Base-by-base conservation (phyloP, 2,329 filamentous ascomycete species). In the Elsinoe fawcettii region DNA sequence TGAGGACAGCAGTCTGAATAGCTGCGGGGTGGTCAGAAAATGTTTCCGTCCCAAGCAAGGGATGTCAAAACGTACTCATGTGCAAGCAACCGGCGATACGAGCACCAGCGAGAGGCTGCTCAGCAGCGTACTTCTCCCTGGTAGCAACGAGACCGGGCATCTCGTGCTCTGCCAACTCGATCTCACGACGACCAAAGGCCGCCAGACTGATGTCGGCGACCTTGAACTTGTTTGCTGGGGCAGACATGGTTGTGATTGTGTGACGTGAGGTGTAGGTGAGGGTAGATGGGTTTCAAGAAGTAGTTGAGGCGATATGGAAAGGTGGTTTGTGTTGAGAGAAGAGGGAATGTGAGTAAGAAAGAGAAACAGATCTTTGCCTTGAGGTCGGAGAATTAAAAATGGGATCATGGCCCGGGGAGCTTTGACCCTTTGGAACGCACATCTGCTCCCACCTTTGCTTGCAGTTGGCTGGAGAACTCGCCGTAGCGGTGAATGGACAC, bases 91-190 rank as follows among this genome's bases (percentile, higher is more conserved):
- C 93, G 69, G 93, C 93, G 75, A 99, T 96, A 71, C 92, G 87
- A 74, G 91, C 90, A 74, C 92, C 91, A 73, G 86, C 86, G 70
- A 99, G 83, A 68, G 93, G 93, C 83, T 97, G 92, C 78, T 96
- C 92, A 61, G 75, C 75, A 67, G 88, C 88, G 75, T 97, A 99
- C 82, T 95, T 96, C 71, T 77, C 74, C 73, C 93, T 87, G 71
- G 91, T 97, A 71, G 88, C 84, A 88, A 99, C 95, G 67, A 99
- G 85, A 84, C 93, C 92, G 65, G 92, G 91, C 91, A 96, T 96
- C 82, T 80, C 78, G 70, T 80, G 81, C 77, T 97, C 92, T 70
- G 93, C 91, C 73, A 97, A 84, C 79, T 96, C 91, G 71, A 99
- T 96, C 85, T 99, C 93, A 78, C 92, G 91, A 79, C 93, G 91